Evolutionary conservation across 1,139 yeast genomes (phyloP), one percentile per base, ranked within the genome.

Genomic region (Yamadazyma sp.): DNA sequence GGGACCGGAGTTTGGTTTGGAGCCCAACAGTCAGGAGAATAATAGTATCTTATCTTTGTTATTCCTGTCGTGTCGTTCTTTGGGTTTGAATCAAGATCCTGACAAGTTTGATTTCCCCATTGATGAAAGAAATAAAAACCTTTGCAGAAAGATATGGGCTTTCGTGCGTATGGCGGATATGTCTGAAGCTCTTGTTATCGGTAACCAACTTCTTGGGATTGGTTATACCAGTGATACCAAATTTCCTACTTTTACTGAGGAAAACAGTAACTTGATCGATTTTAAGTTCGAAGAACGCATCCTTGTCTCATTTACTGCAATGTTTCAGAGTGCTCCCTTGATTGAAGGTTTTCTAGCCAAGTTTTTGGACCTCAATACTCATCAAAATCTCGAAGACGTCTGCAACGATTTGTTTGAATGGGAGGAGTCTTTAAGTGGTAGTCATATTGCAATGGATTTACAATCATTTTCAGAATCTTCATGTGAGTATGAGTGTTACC

Each of bases 1-100:
- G 43, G 66, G 79, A 0, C 79, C 79, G 3, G 80, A 75, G 48
- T 77, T 73, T 47, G 78, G 80, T n/a, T 63, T 64, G 31, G 64
- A 59, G n/a, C 62, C 67, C 2, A 78, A 73, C 11, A 23, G 33
- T 29, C 24, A 26, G 10, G 36, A 32, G 21, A 37, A 18, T 22
- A 1, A 48, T 73, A 63, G 34, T 54, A 53, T 10, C 55, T 18
- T 18, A 17, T 35, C 29, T 15, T 45, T 70, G 35, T 45, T 75
- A 25, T 50, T 62, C 11, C 70, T 71, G 40, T 65, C 66, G 57
- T 74, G 75, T 0, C 57, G 60, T 35, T 53, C 68, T 2, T 49
- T 76, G 40, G 80, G 80, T 1, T 21, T 37, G 35, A 21, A 33
- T n/a, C 14, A 31, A n/a, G 29, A 29, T 12, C 38, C 33, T 8